Base-by-base conservation (phyloP, 2,329 filamentous ascomycete genomes). In the Sarocladiaceae sp. region DNA sequence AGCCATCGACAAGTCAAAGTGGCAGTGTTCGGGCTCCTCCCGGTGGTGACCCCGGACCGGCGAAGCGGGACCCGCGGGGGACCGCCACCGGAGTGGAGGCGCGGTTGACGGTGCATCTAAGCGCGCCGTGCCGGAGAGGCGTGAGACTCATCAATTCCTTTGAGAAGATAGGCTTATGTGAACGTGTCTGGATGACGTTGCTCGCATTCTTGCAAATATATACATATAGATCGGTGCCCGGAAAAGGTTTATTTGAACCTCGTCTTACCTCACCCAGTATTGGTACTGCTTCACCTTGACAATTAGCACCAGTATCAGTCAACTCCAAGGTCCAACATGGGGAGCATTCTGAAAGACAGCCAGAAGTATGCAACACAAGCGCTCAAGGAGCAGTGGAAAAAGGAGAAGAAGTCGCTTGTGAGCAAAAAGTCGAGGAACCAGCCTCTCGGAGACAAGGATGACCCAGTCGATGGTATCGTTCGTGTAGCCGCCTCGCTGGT, bases 391-490 rank as follows among this genome's bases (percentile, higher is more conserved):
- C n/a, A 31, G 17, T 48, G 44, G 44, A 12, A 48, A 11, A 48
- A 48, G 12, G 44, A 48, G 25, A 33, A 31, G 26, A 31, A 33
- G 23, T 48, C 40, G 26, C 23, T 46, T 13, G n/a, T n/a, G 23
- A 29, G 25, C 15, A 28, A 26, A 17, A 46, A 46, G 40, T 46
- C 40, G 5, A 46, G 18, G 40, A 46, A 46, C 4, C 40, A 46
- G n/a, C 40, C 40, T 46, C 40, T 46, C 10, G 40, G 40, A 12
- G 40, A 46, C 25, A 46, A 46, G 25, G 40, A 46, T 25, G 40
- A 46, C n/a, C 40, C 40, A 6, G 40, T 52, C n/a, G 50, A 52
- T 20, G 50, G 26, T 2, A 33, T 52, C 28, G 36, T 52, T n/a
- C 22, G 39, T 5, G 36, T 35, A 2, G 39, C 50, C 11, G 50